Conservation (phyloP, 768 basidiomycete genomes). For the Holtermannia corniformis region DNA sequence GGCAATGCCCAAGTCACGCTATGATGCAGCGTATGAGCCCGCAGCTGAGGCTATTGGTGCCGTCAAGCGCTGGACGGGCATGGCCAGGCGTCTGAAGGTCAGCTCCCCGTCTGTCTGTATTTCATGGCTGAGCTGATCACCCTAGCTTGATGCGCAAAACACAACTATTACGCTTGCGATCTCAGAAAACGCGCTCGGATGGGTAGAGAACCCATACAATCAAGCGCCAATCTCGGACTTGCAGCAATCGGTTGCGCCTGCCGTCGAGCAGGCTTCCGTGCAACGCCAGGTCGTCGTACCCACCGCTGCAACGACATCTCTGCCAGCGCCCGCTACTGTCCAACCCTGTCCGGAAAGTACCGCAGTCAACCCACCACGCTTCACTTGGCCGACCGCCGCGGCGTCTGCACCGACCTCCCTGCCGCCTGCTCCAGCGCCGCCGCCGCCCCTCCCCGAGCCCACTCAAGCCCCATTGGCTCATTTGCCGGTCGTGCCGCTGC, state of each 20-base stretch:
- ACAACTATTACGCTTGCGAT: slow-evolving; percentile 17
- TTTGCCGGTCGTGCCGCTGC: too few species aligned
- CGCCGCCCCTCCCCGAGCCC: too few species aligned
- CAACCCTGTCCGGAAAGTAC: too few species aligned
- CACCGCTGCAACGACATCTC: too few species aligned
- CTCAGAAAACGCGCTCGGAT: slow-evolving; percentile 16
- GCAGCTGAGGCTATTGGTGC: slow-evolving; percentile 20
- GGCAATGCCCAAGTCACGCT: slow-evolving; percentile 13
- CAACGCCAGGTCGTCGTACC: not conserved
- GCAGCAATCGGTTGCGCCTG: not conserved
- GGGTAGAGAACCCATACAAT: slow-evolving; percentile 13
- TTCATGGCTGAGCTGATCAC: not conserved
- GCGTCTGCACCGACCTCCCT: not conserved
- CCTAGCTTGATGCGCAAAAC: slow-evolving; percentile 24
- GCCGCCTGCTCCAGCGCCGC: not conserved
- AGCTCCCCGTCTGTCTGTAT: not conserved
- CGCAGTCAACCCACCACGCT: too few species aligned
- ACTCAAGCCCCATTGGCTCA: too few species aligned
- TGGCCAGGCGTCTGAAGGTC: slow-evolving; percentile 18
- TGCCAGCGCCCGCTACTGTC: too few species aligned
- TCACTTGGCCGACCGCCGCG: too few species aligned
- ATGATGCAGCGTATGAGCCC: slow-evolving; percentile 18
- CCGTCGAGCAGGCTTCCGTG: not conserved
- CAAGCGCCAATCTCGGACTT: not conserved
- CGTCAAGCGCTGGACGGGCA: slow-evolving; percentile 18